Evolutionary conservation across 306 rosid species (phyloP), one percentile per base, ranked within the genome.

Genomic region (Sechiopsis laciniata): DNA sequence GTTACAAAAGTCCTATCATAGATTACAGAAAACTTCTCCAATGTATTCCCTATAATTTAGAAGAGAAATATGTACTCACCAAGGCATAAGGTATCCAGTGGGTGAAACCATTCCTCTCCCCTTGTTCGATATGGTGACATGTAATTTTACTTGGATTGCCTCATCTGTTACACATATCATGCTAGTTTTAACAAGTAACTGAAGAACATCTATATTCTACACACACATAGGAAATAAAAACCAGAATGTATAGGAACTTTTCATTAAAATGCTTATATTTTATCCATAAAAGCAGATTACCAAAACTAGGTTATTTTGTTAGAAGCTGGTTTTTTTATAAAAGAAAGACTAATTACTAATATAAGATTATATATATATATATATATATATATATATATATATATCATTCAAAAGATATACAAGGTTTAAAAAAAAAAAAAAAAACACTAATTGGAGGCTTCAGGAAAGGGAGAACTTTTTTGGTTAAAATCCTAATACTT

Each of bases 41-140:
- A 26, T 26, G 2, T 2, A 21, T 2, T 21, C 20, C 73, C 20
- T 19, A 20, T 21, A 14, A 68, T 46, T 48, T 14, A 48, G 56
- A 45, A 68, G 57, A 68, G 20, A 68, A 68, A 14, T 21, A 68
- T 68, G 56, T 68, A 52, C 87, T 74, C 83, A 92, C 96, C 89
- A 76, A 68, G 24, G 92, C 95, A 80, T 84, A 88, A 65, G 96
- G 96, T n/a, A n/a, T 92, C 97, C 87, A 79, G 82, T 62, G 5
- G 79, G 71, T 2, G 96, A 83, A 57, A 76, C 83, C 89, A 87
- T 83, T 65, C 92, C 88, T 81, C 87, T 82, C 77, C 89, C 97
- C 82, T 85, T 92, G 79, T 78, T 80, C 24, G 85, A 82, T 14
- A 78, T 75, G 73, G 84, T 73, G 82, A 85, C 81, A 80, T 83